A percentile compares a stretch with the other conserved stretches of the same genome.
These are phyloP conservation scores for Vigna trinervia DNA, from an alignment of 306 rosid species.

Conservation along the genomic window DNA sequence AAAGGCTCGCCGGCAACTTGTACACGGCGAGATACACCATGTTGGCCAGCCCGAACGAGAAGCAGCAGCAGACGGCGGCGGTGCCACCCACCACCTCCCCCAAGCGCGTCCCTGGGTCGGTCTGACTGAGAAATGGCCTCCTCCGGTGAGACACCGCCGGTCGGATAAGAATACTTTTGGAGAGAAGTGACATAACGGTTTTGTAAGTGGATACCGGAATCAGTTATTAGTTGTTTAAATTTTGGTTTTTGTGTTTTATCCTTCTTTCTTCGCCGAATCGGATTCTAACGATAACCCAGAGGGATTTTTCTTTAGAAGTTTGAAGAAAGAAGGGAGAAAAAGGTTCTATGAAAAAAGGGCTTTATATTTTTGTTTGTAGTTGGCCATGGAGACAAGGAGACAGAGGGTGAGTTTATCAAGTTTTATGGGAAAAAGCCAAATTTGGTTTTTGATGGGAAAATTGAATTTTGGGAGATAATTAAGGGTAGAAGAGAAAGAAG, in stretches of 20 bases:
- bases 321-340: constrained; percentile 1
- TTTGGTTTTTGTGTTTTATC: too few species aligned
- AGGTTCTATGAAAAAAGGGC: not conserved
- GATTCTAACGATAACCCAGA: not conserved
- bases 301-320: not conserved
- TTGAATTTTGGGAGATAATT: not conserved
- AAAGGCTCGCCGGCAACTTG: constrained; percentile 78
- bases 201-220: not conserved
- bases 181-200: not conserved
- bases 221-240: not conserved
- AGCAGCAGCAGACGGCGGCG: constrained; percentile 83
- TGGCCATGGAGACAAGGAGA: not conserved
- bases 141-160: constrained; percentile 36
- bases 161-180: not conserved
- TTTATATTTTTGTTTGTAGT: not conserved
- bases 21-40: constrained; percentile 62
- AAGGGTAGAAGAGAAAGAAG: not conserved
- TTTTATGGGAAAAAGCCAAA: not conserved
- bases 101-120: constrained; percentile 39
- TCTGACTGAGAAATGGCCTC: constrained; percentile 42
- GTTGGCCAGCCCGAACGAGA: constrained; percentile 62
- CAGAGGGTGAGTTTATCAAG: not conserved
- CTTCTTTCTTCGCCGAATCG: not conserved
- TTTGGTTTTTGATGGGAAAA: not conserved
- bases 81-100: constrained; percentile 84